Percentiles rank a stretch among this genome's conserved stretches.
Evolutionary conservation across 2,329 filamentous ascomycete species (phyloP).

Genomic region (Sclerotinia nivalis): DNA sequence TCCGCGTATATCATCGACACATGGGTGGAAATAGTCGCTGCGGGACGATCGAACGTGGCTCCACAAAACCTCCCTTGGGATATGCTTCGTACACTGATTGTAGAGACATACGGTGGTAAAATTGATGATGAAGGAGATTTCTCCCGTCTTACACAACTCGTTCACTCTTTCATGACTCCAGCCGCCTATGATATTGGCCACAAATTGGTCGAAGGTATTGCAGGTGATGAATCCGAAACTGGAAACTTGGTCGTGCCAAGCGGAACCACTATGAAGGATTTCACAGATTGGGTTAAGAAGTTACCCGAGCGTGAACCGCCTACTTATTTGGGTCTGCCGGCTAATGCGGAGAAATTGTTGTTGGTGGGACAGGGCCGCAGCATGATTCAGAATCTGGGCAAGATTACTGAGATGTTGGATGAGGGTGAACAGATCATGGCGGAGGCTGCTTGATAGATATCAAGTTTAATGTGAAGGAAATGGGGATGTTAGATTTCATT

Average conservation of each 20-base stretch:
- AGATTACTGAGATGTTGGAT: constrained; percentile 84
- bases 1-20: constrained; percentile 93
- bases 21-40: constrained; percentile 83
- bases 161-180: constrained; percentile 77
- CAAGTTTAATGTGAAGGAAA: background rate
- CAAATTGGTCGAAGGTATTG: constrained; percentile 71
- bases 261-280: constrained; percentile 80
- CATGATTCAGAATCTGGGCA: constrained; percentile 80
- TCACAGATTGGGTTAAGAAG: constrained; percentile 86
- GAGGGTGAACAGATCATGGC: constrained; percentile 90
- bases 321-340: constrained; percentile 88
- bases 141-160: constrained; percentile 68
- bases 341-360: constrained; percentile 94
- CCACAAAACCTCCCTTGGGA: constrained; percentile 96
- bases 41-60: constrained; percentile 87
- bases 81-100: constrained; percentile 86
- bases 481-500: background rate
- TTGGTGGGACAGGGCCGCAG: constrained; percentile 84
- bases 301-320: constrained; percentile 95
- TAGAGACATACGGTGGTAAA: constrained; percentile 96
- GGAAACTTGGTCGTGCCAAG: constrained; percentile 71
- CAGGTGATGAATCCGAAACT: constrained; percentile 49
- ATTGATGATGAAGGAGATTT: constrained; percentile 92
- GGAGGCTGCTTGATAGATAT: constrained; percentile 48
- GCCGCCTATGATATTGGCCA: constrained; percentile 91